Evolutionary conservation across 192 early-diverging fungal genomes (phyloP), one percentile per base, ranked within the genome.

Genomic region (Lunasporangiospora selenospora): DNA sequence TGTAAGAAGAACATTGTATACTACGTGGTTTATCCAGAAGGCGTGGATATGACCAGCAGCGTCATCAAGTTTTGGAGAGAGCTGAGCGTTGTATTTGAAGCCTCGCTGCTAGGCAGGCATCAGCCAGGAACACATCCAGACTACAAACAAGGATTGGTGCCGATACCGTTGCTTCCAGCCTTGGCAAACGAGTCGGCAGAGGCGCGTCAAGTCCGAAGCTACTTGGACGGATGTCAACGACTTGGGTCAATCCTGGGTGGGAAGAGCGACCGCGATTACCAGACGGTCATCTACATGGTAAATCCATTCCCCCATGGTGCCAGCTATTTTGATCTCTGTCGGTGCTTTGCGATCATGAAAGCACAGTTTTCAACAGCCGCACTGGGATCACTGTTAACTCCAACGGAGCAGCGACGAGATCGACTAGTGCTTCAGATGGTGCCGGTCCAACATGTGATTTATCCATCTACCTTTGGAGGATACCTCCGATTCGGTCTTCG

Each of bases 251-350:
- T 77, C 6, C 41, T 84, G 21, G 78, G 82, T 6, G 67, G 56
- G 21, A 54, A 61, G 8, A 58, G 57, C 12, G 55, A 50, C 10
- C 75, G 67, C 36, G 75, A 76, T 38, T 48, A 81, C 9, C 75
- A 84, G 39, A 77, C 71, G 40, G 79, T 84, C 31, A 70, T 84
- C 13, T 84, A 84, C 45, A 73, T 84, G 61, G 53, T 84, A 21
- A 84, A 84, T 48, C 82, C 82, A 7, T 77, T 75, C 16, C 60
- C 77, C 0, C 80, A 84, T 44, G 61, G 75, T 3, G 67, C 80
- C 3, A 67, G 80, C 8, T 64, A 77, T 29, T 67, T 81, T 63
- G 73, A 81, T 30, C 62, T 84, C 6, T 77, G 79, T 18, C 66
- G 67, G n/a, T 81, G 80, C 60, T 84, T 80, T 53, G 63, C 66